These are phyloP conservation scores for Paramyrothecium roridum DNA, from an alignment of 2,329 filamentous ascomycete genomes.

Conservation along the genomic window DNA sequence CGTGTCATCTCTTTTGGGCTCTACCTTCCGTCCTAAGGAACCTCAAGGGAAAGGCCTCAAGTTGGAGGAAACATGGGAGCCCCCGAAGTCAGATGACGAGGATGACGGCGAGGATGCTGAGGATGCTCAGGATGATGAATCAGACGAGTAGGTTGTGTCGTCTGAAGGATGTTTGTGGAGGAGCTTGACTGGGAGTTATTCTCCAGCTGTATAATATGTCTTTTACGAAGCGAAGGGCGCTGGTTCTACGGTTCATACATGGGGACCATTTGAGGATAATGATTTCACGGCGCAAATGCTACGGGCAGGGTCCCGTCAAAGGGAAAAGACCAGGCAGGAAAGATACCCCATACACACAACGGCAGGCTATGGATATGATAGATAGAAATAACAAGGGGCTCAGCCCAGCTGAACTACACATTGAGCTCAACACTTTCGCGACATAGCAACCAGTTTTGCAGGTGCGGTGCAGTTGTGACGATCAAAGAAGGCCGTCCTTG, in stretches of 20 bases:
- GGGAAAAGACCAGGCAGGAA: neutral
- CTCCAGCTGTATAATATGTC: no score
- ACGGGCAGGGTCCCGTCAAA: neutral
- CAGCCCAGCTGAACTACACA: neutral
- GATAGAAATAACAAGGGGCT: neutral
- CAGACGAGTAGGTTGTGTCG: no score
- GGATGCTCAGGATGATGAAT: constrained; percentile 34
- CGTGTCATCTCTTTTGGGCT: constrained; percentile 51
- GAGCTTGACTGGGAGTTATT: no score
- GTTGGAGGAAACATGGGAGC: constrained; percentile 77
- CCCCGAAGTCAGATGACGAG: constrained; percentile 60
- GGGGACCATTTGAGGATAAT: no score
- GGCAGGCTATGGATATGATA: neutral
- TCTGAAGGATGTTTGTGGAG: no score
- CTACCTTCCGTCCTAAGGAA: constrained; percentile 40
- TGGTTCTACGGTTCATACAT: no score
- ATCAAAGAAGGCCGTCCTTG: no score
- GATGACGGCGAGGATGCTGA: constrained; percentile 47
- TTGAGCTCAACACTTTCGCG: neutral
- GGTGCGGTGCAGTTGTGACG: no score
- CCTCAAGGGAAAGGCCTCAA: constrained; percentile 71
- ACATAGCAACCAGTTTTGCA: no score
- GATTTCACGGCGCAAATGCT: neutral
- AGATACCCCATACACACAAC: neutral
- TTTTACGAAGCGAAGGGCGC: no score